Base-by-base conservation (phyloP, 176 grass and related monocot genomes). In the Saccharum spontaneum region DNA sequence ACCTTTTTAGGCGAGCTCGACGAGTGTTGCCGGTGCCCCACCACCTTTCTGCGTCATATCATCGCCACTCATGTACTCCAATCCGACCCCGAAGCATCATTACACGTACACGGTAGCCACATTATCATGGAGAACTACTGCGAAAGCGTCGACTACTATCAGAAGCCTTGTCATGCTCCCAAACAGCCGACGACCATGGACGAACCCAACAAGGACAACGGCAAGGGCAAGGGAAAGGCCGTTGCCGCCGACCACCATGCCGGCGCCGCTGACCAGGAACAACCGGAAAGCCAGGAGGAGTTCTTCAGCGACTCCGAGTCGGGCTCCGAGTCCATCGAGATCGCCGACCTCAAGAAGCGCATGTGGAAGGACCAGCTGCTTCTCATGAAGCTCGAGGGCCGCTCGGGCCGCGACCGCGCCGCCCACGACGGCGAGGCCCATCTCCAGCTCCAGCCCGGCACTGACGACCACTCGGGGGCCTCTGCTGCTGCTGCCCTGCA, bases 301-400 rank as follows among this genome's bases (percentile, higher is more conserved):
- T 46, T 38, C 33, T 34, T 34, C 2, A 2, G 3, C 33, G 33
- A 34, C 33, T 34, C 33, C 33, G 33, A 34, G 33, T 34, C 33
- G 33, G 33, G 33, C 33, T 34, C 33, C 33, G 33, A 34, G 33
- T 34, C 33, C 33, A 34, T 34, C 33, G 33, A 34, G 33, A 34
- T 34, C 33, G 28, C 28, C 28, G 28, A 28, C 28, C 0, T 28
- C 28, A 28, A 28, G 28, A 28, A 28, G 28, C 28, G 28, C 28
- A 88, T 88, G 87, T 88, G 87, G 87, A 88, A 88, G 68, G 87
- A 88, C 75, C 87, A 84, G 28, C 37, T 88, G 75, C 87, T 84
- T 4, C 81, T 84, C 43, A 84, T 88, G 87, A 79, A 67, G 81
- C 87, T 88, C 8, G 81, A 88, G 60, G 69, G 69, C 18, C 36